Conservation (phyloP, 192 early-diverging fungal species). For the Coemansia pectinata region DNA sequence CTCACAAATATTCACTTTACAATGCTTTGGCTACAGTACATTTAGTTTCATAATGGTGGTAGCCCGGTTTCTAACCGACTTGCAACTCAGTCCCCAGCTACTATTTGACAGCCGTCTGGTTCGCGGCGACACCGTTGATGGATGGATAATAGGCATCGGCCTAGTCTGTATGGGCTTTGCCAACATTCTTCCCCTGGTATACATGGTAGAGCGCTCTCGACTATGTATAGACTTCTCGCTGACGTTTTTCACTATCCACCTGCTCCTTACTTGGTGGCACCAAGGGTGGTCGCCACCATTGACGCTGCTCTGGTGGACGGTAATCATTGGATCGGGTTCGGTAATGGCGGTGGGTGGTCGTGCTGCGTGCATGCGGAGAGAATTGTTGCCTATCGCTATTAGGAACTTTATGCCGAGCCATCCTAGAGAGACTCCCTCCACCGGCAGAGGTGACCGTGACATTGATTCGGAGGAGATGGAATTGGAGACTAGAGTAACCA, state of each 20-base stretch:
- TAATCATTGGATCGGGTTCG: conserved; percentile 3
- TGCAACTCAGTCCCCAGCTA: conserved; percentile 27
- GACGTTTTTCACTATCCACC: conserved; percentile 48
- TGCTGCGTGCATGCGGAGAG: conserved; percentile 43
- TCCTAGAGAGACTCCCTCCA: conserved; percentile 9
- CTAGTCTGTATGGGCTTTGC: conserved; percentile 24
- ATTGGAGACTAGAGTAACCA: conserved; percentile 10
- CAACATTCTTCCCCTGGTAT: conserved; percentile 46
- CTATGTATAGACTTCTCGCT: conserved; percentile 54
- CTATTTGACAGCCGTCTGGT: conserved; percentile 31
- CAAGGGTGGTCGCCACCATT: conserved; percentile 13
- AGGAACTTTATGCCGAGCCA: conserved; percentile 40
- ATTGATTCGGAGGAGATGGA: conserved; percentile 32
- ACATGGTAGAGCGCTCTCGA: conserved; percentile 53
- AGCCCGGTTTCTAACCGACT: conserved; percentile 19
- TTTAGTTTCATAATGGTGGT: conserved; percentile 25
- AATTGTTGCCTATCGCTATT: conserved; percentile 53
- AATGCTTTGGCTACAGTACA: conserved; percentile 48
- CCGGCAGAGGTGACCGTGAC: not conserved
- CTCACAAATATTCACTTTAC: conserved; percentile 51
- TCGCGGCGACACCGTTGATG: conserved; percentile 49
- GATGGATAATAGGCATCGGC: conserved; percentile 25
- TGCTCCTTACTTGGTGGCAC: conserved; percentile 41
- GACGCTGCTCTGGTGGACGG: conserved; percentile 37
- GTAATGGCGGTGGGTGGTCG: conserved; percentile 48